Percentiles rank a stretch among this genome's conserved stretches.
Conservation (phyloP, 352 stramenopile species). For the Globisporangium mamillatum region DNA sequence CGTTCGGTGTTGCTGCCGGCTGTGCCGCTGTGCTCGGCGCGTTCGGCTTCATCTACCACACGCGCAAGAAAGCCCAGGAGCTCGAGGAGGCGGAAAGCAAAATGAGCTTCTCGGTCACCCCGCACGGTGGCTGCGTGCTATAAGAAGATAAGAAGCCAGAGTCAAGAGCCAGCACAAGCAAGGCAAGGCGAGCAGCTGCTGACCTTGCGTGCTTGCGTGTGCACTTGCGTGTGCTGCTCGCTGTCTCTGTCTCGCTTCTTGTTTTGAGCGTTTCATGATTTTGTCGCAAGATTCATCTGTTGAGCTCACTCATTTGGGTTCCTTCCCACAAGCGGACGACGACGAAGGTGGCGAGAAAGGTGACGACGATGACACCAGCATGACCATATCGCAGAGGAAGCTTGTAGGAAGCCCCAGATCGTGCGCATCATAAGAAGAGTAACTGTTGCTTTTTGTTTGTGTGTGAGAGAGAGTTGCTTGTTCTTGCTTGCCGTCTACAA, state of each 20-base stretch:
- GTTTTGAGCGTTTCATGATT: background rate
- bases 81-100: conserved; percentile 53
- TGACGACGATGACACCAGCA: background rate
- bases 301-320: too few species aligned
- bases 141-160: conserved; percentile 22
- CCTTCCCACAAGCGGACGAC: background rate
- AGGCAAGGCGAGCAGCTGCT: background rate
- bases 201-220: background rate
- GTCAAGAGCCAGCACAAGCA: background rate
- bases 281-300: background rate
- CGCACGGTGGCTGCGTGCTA: conserved; percentile 47
- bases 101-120: conserved; percentile 41
- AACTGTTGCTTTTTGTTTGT: conserved; percentile 10
- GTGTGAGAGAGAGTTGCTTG: background rate
- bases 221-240: background rate
- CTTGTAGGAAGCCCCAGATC: background rate
- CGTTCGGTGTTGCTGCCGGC: conserved; percentile 13
- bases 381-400: background rate
- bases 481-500: conserved; percentile 1
- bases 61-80: conserved; percentile 58
- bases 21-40: conserved; percentile 46
- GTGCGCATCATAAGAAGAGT: background rate
- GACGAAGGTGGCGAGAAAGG: background rate
- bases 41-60: conserved; percentile 79
- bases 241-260: background rate